Conservation (phyloP, 2,329 filamentous ascomycete species). For the Knoxdaviesia proteae region DNA sequence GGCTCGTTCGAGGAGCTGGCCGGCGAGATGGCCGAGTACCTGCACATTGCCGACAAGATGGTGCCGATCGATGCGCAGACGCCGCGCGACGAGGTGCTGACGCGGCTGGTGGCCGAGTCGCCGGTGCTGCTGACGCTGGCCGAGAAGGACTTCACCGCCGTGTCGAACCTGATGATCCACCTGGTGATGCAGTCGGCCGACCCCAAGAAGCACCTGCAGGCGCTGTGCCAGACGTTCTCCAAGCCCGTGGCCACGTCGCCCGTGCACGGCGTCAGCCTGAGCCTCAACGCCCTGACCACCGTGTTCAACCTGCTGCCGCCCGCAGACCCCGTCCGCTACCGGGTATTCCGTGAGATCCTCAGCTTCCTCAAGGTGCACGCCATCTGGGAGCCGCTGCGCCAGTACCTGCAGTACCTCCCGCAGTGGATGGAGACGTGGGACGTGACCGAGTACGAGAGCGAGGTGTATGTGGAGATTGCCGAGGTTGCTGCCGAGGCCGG, state of each 20-base stretch:
- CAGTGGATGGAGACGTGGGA: constrained; percentile 71
- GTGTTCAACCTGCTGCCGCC: constrained; percentile 84
- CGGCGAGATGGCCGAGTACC: constrained; percentile 84
- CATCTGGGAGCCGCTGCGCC: constrained; percentile 66
- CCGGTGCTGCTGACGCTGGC: constrained; percentile 61
- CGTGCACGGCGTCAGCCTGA: constrained; percentile 64
- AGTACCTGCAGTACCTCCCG: constrained; percentile 66
- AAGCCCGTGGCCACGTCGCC: constrained; percentile 75
- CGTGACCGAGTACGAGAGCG: constrained; percentile 62
- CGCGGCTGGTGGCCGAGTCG: constrained; percentile 72
- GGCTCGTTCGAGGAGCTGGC: constrained; percentile 83
- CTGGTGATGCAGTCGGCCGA: constrained; percentile 74
- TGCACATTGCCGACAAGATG: constrained; percentile 65
- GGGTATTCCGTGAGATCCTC: constrained; percentile 77
- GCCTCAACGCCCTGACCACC: constrained; percentile 77
- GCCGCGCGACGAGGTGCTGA: constrained; percentile 70
- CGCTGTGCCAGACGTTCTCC: constrained; percentile 74
- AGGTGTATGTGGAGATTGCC: constrained; percentile 64
- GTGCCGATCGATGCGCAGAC: constrained; percentile 51
- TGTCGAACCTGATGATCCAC: constrained; percentile 93
- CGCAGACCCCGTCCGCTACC: constrained; percentile 61
- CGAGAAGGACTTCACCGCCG: constrained; percentile 90
- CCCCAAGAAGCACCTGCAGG: constrained; percentile 66
- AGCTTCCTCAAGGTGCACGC: constrained; percentile 56
- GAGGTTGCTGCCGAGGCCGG: constrained; percentile 62